These are phyloP conservation scores for Tricholoma sp. DNA, from an alignment of 768 basidiomycete genomes.

Conservation along the genomic window DNA sequence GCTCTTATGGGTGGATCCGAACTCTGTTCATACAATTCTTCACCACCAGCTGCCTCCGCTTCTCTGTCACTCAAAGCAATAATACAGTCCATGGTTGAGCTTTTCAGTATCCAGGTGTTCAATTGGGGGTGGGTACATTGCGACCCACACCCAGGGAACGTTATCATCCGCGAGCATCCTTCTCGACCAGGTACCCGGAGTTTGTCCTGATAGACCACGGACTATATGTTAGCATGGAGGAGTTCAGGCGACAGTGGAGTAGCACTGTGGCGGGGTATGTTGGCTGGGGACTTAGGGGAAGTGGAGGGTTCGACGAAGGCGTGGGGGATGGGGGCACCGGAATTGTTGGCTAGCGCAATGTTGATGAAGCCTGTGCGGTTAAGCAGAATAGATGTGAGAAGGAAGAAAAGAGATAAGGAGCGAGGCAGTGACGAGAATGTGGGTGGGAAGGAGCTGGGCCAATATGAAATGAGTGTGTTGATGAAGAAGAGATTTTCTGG, in stretches of 20 bases:
- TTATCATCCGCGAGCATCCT: constrained; percentile 63
- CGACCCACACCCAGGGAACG: constrained; percentile 72
- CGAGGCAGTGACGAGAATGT: constrained; percentile 29
- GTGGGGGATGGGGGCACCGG: constrained; percentile 71
- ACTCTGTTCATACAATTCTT: constrained; percentile 17
- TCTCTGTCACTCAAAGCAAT: constrained; percentile 39
- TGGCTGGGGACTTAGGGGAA: constrained; percentile 48
- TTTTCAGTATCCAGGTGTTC: constrained; percentile 89
- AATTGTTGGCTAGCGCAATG: constrained; percentile 69
- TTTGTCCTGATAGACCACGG: constrained; percentile 91
- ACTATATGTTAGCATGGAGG: constrained; percentile 70
- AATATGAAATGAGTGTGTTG: constrained; percentile 63
- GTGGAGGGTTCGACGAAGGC: constrained; percentile 45
- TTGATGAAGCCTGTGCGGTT: constrained; percentile 57
- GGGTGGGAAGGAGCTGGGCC: constrained; percentile 36
- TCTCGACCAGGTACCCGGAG: constrained; percentile 41
- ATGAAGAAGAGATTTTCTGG: constrained; percentile 68
- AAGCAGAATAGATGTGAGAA: constrained; percentile 23
- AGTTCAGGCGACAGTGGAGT: constrained; percentile 77
- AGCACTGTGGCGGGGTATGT: constrained; percentile 67
- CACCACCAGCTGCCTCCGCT: constrained; percentile 23
- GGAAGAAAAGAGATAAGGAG: constrained; percentile 19
- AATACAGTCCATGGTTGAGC: constrained; percentile 84
- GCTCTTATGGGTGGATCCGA: constrained; percentile 51
- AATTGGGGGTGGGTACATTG: constrained; percentile 90